A percentile compares a stretch with the other conserved stretches of the same genome.
Evolutionary conservation across 2,329 filamentous ascomycete genomes (phyloP).

Genomic region (Paecilomyces formosus): DNA sequence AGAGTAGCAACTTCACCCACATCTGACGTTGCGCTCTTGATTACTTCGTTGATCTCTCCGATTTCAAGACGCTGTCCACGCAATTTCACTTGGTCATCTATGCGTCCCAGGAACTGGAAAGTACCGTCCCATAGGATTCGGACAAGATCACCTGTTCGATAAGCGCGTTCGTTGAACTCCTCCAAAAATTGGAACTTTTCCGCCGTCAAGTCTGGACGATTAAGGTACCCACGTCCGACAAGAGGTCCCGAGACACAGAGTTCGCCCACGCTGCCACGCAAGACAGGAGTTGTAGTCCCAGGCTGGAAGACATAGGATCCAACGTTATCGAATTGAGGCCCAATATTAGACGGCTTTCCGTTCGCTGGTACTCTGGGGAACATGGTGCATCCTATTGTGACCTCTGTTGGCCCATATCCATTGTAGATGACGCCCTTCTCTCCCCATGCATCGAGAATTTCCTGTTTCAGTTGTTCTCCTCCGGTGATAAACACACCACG

Average conservation of each 20-base stretch:
- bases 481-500: slow-evolving; percentile 88
- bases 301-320: slow-evolving; percentile 71
- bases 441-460: slow-evolving; percentile 83
- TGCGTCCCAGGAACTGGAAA: slow-evolving; percentile 80
- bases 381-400: slow-evolving; percentile 88
- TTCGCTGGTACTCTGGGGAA: slow-evolving; percentile 70
- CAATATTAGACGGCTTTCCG: slow-evolving; percentile 82
- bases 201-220: slow-evolving; percentile 66
- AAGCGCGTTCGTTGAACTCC: slow-evolving; percentile 56
- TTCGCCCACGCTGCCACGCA: slow-evolving; percentile 75
- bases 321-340: slow-evolving; percentile 78
- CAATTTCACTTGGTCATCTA: slow-evolving; percentile 88
- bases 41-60: slow-evolving; percentile 81
- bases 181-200: slow-evolving; percentile 66
- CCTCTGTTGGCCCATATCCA: slow-evolving; percentile 85
- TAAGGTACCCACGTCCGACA: slow-evolving; percentile 84
- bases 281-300: slow-evolving; percentile 61
- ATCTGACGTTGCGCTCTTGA: slow-evolving; percentile 51
- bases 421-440: slow-evolving; percentile 77
- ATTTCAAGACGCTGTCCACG: slow-evolving; percentile 84
- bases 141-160: slow-evolving; percentile 84
- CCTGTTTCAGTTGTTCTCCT: slow-evolving; percentile 79
- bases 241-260: slow-evolving; percentile 81
- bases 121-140: slow-evolving; percentile 70
- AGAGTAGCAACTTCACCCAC: slow-evolving; percentile 68